Conservation (phyloP, 164 flowering plant species). For the Chloranthus sessilifolius region DNA sequence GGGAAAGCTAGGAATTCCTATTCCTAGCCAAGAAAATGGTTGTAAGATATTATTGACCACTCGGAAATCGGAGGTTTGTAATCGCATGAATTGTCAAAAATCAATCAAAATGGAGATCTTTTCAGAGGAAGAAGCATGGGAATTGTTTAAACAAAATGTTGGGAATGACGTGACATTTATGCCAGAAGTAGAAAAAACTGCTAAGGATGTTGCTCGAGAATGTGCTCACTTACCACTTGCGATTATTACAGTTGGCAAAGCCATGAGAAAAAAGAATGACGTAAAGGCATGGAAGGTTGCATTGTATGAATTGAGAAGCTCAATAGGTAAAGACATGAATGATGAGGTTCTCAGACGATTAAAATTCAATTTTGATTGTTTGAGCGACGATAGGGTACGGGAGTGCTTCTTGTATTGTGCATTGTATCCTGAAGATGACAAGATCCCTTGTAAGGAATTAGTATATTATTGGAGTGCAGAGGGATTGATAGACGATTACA, state of each 20-base stretch:
- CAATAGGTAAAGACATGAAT: neutral
- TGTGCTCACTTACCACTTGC: slow-evolving; percentile 1
- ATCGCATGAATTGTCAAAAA: neutral
- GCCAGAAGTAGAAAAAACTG: slow-evolving; percentile 1
- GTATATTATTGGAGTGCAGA: too few species aligned
- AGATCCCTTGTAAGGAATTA: too few species aligned
- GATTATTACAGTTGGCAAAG: neutral
- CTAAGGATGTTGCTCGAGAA: neutral
- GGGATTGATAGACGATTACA: neutral
- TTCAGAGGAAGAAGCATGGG: slow-evolving; percentile 2
- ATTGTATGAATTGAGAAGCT: neutral
- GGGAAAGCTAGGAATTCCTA: neutral
- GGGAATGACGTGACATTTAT: neutral
- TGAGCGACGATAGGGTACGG: neutral
- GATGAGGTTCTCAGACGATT: neutral
- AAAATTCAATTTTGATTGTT: neutral
- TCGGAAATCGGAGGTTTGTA: neutral
- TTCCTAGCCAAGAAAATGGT: neutral
- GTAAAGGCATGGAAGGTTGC: neutral
- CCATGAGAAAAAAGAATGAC: slow-evolving; percentile 5
- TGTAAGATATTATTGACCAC: neutral
- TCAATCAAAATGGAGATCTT: neutral
- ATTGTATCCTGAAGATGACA: slow-evolving; percentile 4
- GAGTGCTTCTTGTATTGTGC: slow-evolving; percentile 1
- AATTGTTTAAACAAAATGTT: neutral